These are phyloP conservation scores for Talaromyces thailandensis DNA, from an alignment of 495 filamentous ascomycete genomes.

Conservation along the genomic window DNA sequence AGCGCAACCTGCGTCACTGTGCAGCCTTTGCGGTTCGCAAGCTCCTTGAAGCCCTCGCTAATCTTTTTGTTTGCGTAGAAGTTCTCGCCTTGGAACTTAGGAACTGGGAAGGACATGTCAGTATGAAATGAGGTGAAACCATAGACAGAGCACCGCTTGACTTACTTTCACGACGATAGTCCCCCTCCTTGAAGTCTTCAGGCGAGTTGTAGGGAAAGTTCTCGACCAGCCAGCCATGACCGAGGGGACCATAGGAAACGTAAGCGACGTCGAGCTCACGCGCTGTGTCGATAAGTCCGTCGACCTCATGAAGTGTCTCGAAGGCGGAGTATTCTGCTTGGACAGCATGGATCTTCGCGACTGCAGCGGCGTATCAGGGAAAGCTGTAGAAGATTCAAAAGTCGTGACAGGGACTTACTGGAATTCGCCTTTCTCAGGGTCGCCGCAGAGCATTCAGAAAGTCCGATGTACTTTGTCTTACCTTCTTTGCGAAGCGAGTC, in stretches of 20 bases:
- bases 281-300: no score
- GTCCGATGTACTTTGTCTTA: not conserved
- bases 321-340: no score
- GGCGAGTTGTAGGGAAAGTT: constrained; percentile 5
- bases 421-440: constrained; percentile 7
- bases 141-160: not conserved
- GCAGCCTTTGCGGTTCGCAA: not conserved
- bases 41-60: not conserved
- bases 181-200: not conserved
- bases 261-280: not conserved
- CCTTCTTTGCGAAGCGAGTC: constrained; percentile 14
- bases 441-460: not conserved
- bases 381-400: not conserved
- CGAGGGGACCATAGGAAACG: not conserved
- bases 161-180: constrained; percentile 4
- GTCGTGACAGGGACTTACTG: constrained; percentile 6
- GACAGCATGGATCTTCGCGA: no score
- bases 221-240: not conserved
- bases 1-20: not conserved
- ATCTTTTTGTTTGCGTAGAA: not conserved
- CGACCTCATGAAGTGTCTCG: no score
- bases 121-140: not conserved
- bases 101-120: constrained; percentile 1
- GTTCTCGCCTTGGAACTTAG: constrained; percentile 5
- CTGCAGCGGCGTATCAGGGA: no score